Percentiles rank a stretch among this genome's conserved stretches.
Evolutionary conservation across 1,284 basidiomycete species (phyloP).

Genomic region (Ustilago shanxiensis): DNA sequence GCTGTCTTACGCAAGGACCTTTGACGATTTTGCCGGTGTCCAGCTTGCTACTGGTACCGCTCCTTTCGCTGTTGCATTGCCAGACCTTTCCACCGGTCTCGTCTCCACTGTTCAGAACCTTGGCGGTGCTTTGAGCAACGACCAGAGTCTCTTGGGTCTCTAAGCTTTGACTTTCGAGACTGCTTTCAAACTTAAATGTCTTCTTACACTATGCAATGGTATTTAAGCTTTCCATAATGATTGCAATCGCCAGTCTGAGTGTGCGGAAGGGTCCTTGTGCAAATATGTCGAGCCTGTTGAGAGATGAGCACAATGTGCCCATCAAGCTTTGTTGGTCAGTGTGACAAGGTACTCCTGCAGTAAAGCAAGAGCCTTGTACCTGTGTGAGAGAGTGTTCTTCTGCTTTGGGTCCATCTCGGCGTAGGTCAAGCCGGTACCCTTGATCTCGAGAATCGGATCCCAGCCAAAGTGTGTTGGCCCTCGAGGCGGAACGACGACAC

Average conservation of each 20-base stretch:
- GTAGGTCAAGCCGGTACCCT: slow-evolving; percentile 74
- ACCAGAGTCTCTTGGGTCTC: slow-evolving; percentile 2
- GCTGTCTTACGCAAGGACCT: slow-evolving; percentile 44
- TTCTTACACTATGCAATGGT: slow-evolving; percentile 8
- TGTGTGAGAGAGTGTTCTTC: slow-evolving; percentile 78
- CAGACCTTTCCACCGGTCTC: slow-evolving; percentile 31
- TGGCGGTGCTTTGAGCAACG: slow-evolving; percentile 1
- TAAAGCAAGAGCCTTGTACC: slow-evolving; percentile 87
- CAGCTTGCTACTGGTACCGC: slow-evolving; percentile 50
- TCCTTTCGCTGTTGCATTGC: slow-evolving; percentile 47
- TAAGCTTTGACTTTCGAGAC: background rate
- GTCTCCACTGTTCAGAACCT: slow-evolving; percentile 18
- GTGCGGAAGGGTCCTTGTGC: background rate
- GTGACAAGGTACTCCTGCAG: slow-evolving; percentile 77
- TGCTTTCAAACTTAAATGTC: background rate
- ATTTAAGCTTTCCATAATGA: slow-evolving; percentile 1
- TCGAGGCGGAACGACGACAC: slow-evolving; percentile 85
- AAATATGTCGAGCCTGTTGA: background rate
- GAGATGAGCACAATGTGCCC: background rate
- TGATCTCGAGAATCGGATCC: slow-evolving; percentile 87
- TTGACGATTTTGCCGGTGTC: slow-evolving; percentile 48
- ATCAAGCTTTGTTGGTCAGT: background rate
- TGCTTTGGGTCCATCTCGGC: slow-evolving; percentile 50
- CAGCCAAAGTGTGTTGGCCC: slow-evolving; percentile 85
- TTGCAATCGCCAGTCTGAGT: background rate